A percentile compares a stretch with the other conserved stretches of the same genome.
These are phyloP conservation scores for Cocos nucifera DNA, from an alignment of 176 grass and related monocot species.

Conservation along the genomic window DNA sequence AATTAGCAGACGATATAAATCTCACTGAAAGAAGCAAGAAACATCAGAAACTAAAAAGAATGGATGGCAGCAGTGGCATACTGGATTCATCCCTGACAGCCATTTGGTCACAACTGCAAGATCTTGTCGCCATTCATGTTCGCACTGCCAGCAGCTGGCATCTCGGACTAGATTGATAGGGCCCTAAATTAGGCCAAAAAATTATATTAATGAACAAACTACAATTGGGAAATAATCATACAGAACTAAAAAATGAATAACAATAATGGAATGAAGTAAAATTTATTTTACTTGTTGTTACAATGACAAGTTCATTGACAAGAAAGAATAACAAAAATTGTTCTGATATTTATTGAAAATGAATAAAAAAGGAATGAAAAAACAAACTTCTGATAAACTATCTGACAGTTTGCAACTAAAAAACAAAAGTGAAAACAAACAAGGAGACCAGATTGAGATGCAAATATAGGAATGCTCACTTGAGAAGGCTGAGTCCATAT, in stretches of 20 bases:
- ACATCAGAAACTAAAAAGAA: background rate
- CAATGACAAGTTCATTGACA: no score
- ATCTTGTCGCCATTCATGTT: slow-evolving; percentile 97
- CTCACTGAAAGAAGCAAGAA: no score
- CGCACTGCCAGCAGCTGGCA: slow-evolving; percentile 74
- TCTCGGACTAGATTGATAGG: slow-evolving; percentile 87
- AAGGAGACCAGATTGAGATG: slow-evolving; percentile 9
- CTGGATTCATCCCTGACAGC: slow-evolving; percentile 78
- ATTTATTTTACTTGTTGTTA: no score
- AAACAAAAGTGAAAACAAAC: background rate
- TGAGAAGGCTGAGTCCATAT: slow-evolving; percentile 96
- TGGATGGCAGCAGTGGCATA: slow-evolving; percentile 13
- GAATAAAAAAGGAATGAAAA: no score
- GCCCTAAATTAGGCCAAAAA: slow-evolving; percentile 44
- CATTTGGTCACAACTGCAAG: slow-evolving; percentile 97
- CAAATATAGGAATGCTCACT: slow-evolving; percentile 30
- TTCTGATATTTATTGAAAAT: no score
- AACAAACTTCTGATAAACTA: no score
- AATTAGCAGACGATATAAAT: no score
- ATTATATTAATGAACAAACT: background rate
- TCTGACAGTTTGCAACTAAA: no score
- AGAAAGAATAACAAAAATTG: no score
- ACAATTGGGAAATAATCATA: no score
- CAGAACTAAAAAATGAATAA: no score
- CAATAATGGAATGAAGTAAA: no score